These are phyloP conservation scores for Steccherinum ochraceum DNA, from an alignment of 768 basidiomycete genomes.

Conservation along the genomic window DNA sequence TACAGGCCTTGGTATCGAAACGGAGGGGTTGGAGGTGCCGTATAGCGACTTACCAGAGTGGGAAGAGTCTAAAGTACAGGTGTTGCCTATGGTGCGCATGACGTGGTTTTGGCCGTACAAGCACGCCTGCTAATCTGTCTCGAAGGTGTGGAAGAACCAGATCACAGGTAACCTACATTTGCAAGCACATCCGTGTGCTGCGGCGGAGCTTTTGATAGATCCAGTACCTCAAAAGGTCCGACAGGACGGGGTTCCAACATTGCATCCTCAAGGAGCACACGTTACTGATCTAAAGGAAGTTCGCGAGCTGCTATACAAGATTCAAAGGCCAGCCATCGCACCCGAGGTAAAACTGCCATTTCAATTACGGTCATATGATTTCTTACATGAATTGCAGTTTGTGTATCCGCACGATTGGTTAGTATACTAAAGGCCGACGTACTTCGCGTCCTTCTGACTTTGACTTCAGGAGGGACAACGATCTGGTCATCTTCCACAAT, in stretches of 20 bases:
- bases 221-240: constrained; percentile 59
- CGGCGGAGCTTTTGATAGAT: constrained; percentile 58
- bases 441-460: too few relatives aligned
- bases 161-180: constrained; percentile 77
- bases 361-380: not conserved
- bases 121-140: not conserved
- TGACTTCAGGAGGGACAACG: constrained; percentile 45
- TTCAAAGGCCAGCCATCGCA: constrained; percentile 87
- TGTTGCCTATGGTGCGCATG: constrained; percentile 50
- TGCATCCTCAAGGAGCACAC: constrained; percentile 80
- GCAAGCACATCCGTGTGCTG: constrained; percentile 85
- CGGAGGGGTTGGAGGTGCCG: constrained; percentile 66
- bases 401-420: constrained; percentile 90
- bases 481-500: constrained; percentile 84
- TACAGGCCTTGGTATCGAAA: constrained; percentile 79
- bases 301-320: constrained; percentile 69
- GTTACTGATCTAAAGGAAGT: constrained; percentile 69
- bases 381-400: constrained; percentile 36
- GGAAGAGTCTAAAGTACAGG: constrained; percentile 71
- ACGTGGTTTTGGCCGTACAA: too few relatives aligned
- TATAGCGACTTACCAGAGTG: constrained; percentile 70
- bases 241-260: constrained; percentile 42
- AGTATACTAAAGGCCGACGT: constrained; percentile 8
- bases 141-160: constrained; percentile 88
- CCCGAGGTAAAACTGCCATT: constrained; percentile 43